A percentile compares a stretch with the other conserved stretches of the same genome.
Evolutionary conservation across 2,329 filamentous ascomycete genomes (phyloP).

Genomic region (Mollisia scopiformis): DNA sequence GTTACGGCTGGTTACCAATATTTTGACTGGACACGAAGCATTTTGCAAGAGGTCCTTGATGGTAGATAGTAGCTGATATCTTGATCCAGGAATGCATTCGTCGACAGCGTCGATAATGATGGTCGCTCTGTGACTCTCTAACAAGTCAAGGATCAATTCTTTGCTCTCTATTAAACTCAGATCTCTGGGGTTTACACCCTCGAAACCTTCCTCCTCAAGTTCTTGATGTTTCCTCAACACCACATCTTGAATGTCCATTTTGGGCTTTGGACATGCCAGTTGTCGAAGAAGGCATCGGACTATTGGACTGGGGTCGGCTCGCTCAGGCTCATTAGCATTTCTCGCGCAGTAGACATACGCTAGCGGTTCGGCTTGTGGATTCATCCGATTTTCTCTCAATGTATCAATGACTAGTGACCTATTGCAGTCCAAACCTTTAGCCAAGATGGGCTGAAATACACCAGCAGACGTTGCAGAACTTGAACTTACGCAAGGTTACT

Average conservation of each 20-base stretch:
- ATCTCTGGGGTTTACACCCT: neutral
- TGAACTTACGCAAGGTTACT: neutral
- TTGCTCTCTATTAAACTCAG: neutral
- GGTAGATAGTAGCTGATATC: neutral
- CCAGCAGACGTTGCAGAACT: neutral
- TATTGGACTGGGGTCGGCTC: neutral
- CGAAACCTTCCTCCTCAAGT: neutral
- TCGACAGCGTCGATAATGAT: neutral
- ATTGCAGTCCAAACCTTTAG: neutral
- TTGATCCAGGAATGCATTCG: neutral
- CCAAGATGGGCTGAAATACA: neutral
- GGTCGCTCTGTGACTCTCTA: neutral
- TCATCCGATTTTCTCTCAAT: neutral
- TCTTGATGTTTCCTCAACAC: neutral
- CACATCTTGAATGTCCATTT: neutral
- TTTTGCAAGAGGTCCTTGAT: neutral
- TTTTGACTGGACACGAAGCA: neutral
- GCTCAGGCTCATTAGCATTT: neutral
- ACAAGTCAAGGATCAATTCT: neutral
- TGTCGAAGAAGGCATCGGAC: neutral
- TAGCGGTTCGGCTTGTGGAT: neutral
- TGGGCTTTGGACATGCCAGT: neutral
- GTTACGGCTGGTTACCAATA: neutral
- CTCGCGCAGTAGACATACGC: neutral
- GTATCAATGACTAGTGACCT: neutral